phyloP scores from a whole-genome alignment of 2,329 filamentous ascomycete genomes.

The Teratosphaeria nubilosa region DNA sequence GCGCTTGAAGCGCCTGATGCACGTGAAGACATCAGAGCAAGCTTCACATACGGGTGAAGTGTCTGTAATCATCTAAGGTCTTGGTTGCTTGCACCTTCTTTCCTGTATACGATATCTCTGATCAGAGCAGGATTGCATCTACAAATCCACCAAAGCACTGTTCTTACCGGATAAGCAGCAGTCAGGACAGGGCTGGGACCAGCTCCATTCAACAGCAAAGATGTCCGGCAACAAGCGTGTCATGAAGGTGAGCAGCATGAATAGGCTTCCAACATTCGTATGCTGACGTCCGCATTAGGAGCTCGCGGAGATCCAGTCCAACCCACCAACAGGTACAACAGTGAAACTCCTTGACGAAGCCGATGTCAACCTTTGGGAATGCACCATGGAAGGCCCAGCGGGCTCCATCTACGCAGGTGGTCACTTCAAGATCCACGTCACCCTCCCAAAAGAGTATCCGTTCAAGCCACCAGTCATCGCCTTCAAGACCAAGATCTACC shows the following conservation, averaged over 20 bases:
- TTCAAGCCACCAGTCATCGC: conserved; percentile 76
- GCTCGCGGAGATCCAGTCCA: conserved; percentile 46
- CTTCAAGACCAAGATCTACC: conserved; percentile 87
- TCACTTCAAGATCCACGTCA: conserved; percentile 61
- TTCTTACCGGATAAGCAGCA: background rate
- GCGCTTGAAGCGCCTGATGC: background rate
- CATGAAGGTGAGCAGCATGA: conserved; percentile 29
- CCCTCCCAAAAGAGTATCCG: conserved; percentile 70
- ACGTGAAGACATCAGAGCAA: background rate
- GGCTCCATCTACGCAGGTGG: conserved; percentile 42
- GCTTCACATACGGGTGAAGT: background rate
- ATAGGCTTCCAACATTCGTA: background rate
- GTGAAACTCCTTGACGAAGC: conserved; percentile 51
- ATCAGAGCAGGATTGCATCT: background rate
- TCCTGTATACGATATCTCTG: background rate
- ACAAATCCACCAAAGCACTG: background rate
- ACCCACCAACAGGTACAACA: conserved; percentile 47
- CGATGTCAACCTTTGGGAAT: conserved; percentile 59
- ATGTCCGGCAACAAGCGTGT: conserved; percentile 35
- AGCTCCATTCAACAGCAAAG: background rate
- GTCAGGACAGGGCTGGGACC: conserved; percentile 1
- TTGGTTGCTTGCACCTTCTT: background rate
- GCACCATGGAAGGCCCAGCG: conserved; percentile 55
- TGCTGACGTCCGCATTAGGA: conserved; percentile 38
- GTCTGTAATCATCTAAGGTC: background rate